Base-by-base conservation (phyloP, 1,284 basidiomycete genomes). In the Microbotryum saponariae region DNA sequence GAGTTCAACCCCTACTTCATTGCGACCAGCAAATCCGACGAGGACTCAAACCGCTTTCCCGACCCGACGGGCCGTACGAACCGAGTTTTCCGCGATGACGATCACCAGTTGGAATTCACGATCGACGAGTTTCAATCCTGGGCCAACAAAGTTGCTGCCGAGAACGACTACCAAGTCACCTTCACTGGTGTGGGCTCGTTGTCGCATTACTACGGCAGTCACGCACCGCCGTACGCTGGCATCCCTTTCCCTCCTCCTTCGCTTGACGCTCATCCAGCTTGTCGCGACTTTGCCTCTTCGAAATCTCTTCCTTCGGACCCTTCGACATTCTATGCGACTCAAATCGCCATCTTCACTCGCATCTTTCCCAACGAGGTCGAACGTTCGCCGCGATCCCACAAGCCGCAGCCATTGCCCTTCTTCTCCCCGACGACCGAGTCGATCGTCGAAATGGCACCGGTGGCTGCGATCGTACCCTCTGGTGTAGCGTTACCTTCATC, bases 41-140 rank as follows among this genome's bases (percentile, higher is more conserved):
- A 58, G 16, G 25, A 44, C 1, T 21, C 29, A 9, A 46, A 64
- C 37, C 59, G 89, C 0, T 86, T 79, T 72, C 79, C 76, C 0
- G 92, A 96, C 74, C 85, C 90, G 6, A 92, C 90, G 0, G 77
- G 83, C 51, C 82, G 89, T n/a, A 82, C 81, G 8, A 71, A 77
- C 52, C 76, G 80, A 12, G 75, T 79, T 25, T 82, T 81, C 74
- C 73, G 93, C 60, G 86, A 97, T 73, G 74, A 78, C 23, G 92
- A 96, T 72, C 93, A 97, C 77, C 89, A 93, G 73, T 89, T 94
- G 71, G 92, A 97, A 75, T 94, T 89, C 88, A 94, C 89, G 0
- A 75, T 78, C 0, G 81, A 82, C 4, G 92, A 96, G 73, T 96
- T 93, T 74, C 73, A 76, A 33, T 70, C 72, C 10, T 96, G 89